Base-by-base conservation (phyloP, 2,329 filamentous ascomycete species). In the Hymenoscyphus fraxineus region DNA sequence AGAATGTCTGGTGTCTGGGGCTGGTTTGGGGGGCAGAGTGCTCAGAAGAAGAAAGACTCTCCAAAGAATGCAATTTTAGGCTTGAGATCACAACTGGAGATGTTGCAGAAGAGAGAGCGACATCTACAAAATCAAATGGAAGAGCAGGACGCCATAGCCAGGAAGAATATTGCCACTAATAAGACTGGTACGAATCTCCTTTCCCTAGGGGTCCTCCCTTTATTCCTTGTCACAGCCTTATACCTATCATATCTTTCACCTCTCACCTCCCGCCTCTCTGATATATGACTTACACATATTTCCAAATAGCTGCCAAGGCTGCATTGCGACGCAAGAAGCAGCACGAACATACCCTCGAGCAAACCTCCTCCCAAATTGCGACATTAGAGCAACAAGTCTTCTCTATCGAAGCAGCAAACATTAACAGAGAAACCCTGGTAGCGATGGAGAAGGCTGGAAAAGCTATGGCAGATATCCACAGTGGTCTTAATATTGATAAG, bases 311-410 rank as follows among this genome's bases (percentile, higher is more conserved):
- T 77, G 95, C 95, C 67, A 95, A 95, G 81, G 87, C 89, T 71
- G 95, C 95, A 51, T 81, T 99, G 69, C 87, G 91, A 81, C 88
- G 94, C 78, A 98, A 98, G 86, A 98, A 99, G 85, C 84, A 88
- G 71, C 92, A 95, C 74, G 93, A 98, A 78, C 90, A 93, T 78
- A 92, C 91, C 64, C 86, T 97, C 65, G 92, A 97, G 71, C 93
- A 97, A 80, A 98, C 94, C 1, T 85, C 87, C 65, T 87, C 90
- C 39, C 94, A 98, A 80, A 96, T 98, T 75, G 87, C 88, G 73
- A 96, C 95, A 27, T 83, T 99, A 56, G 95, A 99, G 78, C 90
- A 93, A 75, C 93, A 99, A 78, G 96, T 98, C 75, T 95, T 95
- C 78, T 89, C 91, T 66, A 98, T 99, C 81, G 95, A 99, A 79